Percentiles rank a stretch among this genome's conserved stretches.
Conservation (phyloP, 116 monocot species). For the Iris pallida region DNA sequence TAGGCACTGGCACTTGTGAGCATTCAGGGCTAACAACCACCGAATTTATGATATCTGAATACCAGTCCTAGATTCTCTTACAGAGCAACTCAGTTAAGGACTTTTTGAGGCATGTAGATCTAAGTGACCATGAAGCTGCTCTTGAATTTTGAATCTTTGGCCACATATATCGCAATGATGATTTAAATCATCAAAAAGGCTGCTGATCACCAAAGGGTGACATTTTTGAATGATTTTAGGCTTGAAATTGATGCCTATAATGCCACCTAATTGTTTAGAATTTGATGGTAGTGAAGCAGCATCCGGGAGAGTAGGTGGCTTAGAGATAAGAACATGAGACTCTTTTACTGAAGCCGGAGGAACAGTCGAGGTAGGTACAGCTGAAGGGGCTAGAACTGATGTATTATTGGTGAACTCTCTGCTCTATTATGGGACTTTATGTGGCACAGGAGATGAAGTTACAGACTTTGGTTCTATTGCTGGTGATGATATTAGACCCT, state of each 20-base stretch:
- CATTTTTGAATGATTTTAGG: slow-evolving; percentile 48
- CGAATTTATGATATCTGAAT: slow-evolving; percentile 15
- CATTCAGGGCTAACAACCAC: slow-evolving; percentile 14
- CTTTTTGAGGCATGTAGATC: slow-evolving; percentile 38
- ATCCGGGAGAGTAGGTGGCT: not conserved
- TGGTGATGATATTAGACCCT: slow-evolving; percentile 60
- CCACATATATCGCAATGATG: slow-evolving; percentile 50
- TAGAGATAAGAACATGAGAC: not conserved
- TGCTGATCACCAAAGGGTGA: slow-evolving; percentile 39
- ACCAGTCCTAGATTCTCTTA: slow-evolving; percentile 48
- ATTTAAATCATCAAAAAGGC: slow-evolving; percentile 45
- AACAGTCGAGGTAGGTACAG: not conserved
- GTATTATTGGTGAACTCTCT: slow-evolving; percentile 3
- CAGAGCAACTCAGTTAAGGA: slow-evolving; percentile 3
- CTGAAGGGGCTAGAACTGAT: not conserved
- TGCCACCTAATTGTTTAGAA: slow-evolving; percentile 10
- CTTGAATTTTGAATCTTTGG: slow-evolving; percentile 32
- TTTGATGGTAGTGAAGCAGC: not conserved
- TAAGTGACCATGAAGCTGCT: slow-evolving; percentile 35
- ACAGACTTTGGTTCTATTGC: slow-evolving; percentile 15
- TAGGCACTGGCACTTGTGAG: not conserved
- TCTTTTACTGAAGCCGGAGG: not conserved
- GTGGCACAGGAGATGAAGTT: slow-evolving; percentile 10
- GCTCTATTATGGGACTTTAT: slow-evolving; percentile 9
- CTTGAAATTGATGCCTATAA: slow-evolving; percentile 55